Evolutionary conservation across 805 yeast genomes (phyloP).

Genomic region (Wickerhamiella allomyrinae): DNA sequence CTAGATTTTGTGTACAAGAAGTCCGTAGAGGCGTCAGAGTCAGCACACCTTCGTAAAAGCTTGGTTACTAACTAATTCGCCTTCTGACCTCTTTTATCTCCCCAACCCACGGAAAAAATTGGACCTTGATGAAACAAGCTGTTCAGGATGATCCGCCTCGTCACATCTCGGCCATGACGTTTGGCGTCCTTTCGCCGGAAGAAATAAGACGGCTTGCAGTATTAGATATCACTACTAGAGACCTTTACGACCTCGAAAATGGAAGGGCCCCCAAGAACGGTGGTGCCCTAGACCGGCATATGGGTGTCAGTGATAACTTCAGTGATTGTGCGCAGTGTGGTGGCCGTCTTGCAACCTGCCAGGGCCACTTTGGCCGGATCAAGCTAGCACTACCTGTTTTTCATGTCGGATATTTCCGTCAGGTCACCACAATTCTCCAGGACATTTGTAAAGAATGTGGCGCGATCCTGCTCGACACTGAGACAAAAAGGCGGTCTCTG

Average conservation of each 20-base stretch:
- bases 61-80: too few species aligned
- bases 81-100: too few species aligned
- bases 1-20: too few species aligned
- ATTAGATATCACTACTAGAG: constrained; percentile 84
- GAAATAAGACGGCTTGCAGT: constrained; percentile 90
- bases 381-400: constrained; percentile 89
- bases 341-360: constrained; percentile 85
- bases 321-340: constrained; percentile 82
- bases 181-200: constrained; percentile 81
- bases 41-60: too few species aligned
- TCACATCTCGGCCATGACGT: constrained; percentile 77
- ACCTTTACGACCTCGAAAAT: constrained; percentile 77
- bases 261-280: constrained; percentile 68
- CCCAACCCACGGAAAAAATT: constrained; percentile 1
- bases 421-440: constrained; percentile 76
- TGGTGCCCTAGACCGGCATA: constrained; percentile 82
- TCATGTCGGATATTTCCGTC: constrained; percentile 93
- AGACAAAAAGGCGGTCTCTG: constrained; percentile 50
- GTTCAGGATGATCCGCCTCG: constrained; percentile 73
- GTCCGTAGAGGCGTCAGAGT: too few species aligned
- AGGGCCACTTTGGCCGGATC: constrained; percentile 96
- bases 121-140: constrained; percentile 29
- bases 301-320: constrained; percentile 90
- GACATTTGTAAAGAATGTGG: constrained; percentile 86
- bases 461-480: constrained; percentile 57